Conservation (phyloP, 805 yeast species). For the Maudiozyma pseudohumilis region DNA sequence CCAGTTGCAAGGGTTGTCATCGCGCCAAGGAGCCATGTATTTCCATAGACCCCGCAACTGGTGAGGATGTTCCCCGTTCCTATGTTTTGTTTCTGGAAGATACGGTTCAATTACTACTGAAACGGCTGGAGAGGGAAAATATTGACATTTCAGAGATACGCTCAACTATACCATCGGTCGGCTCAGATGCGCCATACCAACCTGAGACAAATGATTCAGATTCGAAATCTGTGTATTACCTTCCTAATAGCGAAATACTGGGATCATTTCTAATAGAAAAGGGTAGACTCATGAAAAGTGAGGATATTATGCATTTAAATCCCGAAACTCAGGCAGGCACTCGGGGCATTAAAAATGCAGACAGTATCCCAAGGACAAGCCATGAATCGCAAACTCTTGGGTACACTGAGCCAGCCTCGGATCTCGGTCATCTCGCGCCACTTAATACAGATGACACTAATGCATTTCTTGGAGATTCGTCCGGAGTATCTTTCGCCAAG, state of each 20-base stretch:
- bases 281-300: slow-evolving; percentile 9
- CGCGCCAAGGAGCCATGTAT: slow-evolving; percentile 65
- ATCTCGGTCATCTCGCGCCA: slow-evolving; percentile 16
- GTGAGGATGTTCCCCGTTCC: slow-evolving; percentile 75
- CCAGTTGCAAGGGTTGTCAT: slow-evolving; percentile 46
- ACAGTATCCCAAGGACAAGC: slow-evolving; percentile 7
- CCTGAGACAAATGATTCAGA: neutral
- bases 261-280: slow-evolving; percentile 22
- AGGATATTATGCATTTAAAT: neutral
- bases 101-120: slow-evolving; percentile 47
- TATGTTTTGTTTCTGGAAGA: slow-evolving; percentile 66
- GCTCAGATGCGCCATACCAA: slow-evolving; percentile 22
- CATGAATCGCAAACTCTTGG: slow-evolving; percentile 7
- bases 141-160: slow-evolving; percentile 25
- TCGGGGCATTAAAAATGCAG: slow-evolving; percentile 1
- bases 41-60: slow-evolving; percentile 81
- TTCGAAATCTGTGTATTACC: neutral
- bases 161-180: slow-evolving; percentile 22
- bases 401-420: slow-evolving; percentile 16
- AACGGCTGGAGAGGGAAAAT: slow-evolving; percentile 36
- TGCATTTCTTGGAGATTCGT: slow-evolving; percentile 40
- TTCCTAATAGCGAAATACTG: slow-evolving; percentile 16
- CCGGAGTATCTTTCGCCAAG: slow-evolving; percentile 66
- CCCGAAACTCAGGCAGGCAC: slow-evolving; percentile 5
- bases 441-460: slow-evolving; percentile 19